Base-by-base conservation (phyloP, 352 stramenopile genomes). In the Elongisporangium anandrum region DNA sequence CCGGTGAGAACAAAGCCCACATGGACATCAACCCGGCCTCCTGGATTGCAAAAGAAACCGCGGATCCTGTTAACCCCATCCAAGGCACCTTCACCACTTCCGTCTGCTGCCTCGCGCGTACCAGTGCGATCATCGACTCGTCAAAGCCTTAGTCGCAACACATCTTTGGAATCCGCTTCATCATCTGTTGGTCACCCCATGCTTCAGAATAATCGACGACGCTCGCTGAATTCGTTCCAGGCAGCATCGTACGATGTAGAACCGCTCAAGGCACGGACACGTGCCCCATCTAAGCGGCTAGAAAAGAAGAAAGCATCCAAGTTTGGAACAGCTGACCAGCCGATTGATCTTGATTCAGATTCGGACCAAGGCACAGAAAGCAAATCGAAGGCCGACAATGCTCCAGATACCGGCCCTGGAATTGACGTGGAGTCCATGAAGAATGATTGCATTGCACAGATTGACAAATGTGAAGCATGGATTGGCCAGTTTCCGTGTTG, bases 291-390 rank as follows among this genome's bases (percentile, higher is more conserved):
- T 3, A 75, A 76, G 50, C 48, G 66, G 3, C 70, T 65, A 50
- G 52, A 58, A 34, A 78, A 39, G 23, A 70, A 48, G 9, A 64
- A 72, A 54, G 68, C 65, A 22, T 75, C 34, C 9, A 45, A 17
- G 34, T 45, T 45, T 45, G 62, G 62, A 9, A 68, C 73, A 8
- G 76, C 72, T n/a, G 58, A 66, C 17, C 68, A 82, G 38, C 76
- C 76, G 16, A 86, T 86, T 61, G 54, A 77, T 8, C 52, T 86
- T 50, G 76, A 83, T 29, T 75, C 74, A 8, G 76, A 83, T 50
- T 79, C 76, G 3, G 73, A 78, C 2, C 59, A 60, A 8, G 73
- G 77, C 7, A 23, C 34, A 4, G 59, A 68, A 60, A 13, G 55
- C 52, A 70, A 49, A 19, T 51, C 22, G 24, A 34, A 56, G n/a